phyloP scores from a whole-genome alignment of 164 flowering plant species.

The Magnolia sinica region DNA sequence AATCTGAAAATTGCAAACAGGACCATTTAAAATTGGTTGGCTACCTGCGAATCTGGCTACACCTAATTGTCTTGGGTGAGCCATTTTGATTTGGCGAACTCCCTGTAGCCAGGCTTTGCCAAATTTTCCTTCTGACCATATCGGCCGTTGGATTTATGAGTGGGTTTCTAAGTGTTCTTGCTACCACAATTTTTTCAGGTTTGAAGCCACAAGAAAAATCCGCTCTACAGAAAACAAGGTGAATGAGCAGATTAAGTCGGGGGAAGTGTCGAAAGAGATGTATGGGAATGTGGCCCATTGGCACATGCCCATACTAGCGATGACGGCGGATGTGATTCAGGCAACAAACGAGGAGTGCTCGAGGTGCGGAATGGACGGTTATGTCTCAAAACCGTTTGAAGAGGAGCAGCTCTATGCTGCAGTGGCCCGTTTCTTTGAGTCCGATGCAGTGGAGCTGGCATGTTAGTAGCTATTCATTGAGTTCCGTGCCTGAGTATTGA shows the following conservation, averaged over 20 bases:
- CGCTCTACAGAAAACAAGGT: slow-evolving; percentile 47
- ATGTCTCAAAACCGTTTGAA: slow-evolving; percentile 86
- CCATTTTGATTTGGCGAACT: background rate
- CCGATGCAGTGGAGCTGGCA: slow-evolving; percentile 23
- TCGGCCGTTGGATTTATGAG: background rate
- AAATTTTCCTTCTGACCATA: no score
- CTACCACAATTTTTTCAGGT: slow-evolving; percentile 36
- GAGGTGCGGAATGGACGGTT: slow-evolving; percentile 88
- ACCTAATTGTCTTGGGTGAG: background rate
- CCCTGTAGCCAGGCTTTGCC: background rate
- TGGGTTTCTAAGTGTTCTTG: background rate
- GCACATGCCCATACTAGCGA: slow-evolving; percentile 89
- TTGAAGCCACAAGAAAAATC: slow-evolving; percentile 72
- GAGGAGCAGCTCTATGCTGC: slow-evolving; percentile 75
- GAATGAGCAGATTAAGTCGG: slow-evolving; percentile 47
- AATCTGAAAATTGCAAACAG: background rate
- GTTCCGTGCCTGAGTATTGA: slow-evolving; percentile 7
- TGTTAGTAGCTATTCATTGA: slow-evolving; percentile 2
- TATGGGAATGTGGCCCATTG: slow-evolving; percentile 37
- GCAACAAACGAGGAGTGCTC: slow-evolving; percentile 64
- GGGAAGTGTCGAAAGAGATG: slow-evolving; percentile 38
- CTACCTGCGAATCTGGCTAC: background rate
- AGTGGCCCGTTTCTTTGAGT: slow-evolving; percentile 61
- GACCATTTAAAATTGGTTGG: background rate
- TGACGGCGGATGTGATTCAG: slow-evolving; percentile 93